Percentiles rank a stretch among this genome's conserved stretches.
Conservation (phyloP, 768 basidiomycete species). For the Xanthoconium purpureum region DNA sequence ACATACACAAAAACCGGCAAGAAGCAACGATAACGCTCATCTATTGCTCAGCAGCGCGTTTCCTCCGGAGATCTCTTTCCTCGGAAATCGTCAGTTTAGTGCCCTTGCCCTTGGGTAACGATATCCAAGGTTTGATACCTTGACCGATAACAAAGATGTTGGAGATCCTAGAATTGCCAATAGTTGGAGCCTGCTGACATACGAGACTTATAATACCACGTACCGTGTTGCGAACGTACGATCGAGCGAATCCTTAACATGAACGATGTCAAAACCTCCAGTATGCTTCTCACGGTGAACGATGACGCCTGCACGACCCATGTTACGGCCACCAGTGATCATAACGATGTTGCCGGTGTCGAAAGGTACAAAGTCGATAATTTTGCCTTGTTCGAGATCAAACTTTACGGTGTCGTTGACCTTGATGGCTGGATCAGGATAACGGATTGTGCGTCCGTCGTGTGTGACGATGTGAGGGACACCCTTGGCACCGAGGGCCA, state of each 20-base stretch:
- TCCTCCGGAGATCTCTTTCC: slow-evolving; percentile 92
- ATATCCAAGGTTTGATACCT: slow-evolving; percentile 94
- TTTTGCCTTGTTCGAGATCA: slow-evolving; percentile 93
- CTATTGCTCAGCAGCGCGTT: slow-evolving; percentile 70
- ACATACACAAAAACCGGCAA: slow-evolving; percentile 9
- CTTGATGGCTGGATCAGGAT: slow-evolving; percentile 92
- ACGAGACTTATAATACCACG: slow-evolving; percentile 24
- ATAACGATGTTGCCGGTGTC: slow-evolving; percentile 97
- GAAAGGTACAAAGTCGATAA: slow-evolving; percentile 89
- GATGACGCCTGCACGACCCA: slow-evolving; percentile 97
- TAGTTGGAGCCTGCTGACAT: neutral
- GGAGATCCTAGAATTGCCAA: slow-evolving; percentile 58
- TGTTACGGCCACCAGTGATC: slow-evolving; percentile 99
- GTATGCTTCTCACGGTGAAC: slow-evolving; percentile 96
- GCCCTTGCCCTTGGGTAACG: slow-evolving; percentile 96
- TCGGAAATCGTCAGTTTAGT: slow-evolving; percentile 96
- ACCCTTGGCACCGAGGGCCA: slow-evolving; percentile 88
- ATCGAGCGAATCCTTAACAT: slow-evolving; percentile 93
- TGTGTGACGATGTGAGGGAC: slow-evolving; percentile 98
- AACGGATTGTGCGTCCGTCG: slow-evolving; percentile 99
- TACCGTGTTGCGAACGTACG: slow-evolving; percentile 97
- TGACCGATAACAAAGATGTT: slow-evolving; percentile 99
- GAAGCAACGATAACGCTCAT: slow-evolving; percentile 14
- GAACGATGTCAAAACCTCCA: slow-evolving; percentile 98
- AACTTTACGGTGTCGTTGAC: slow-evolving; percentile 98